Evolutionary conservation across 371 early-diverging fungal species (phyloP).

Genomic region (Mucor racemosus): DNA sequence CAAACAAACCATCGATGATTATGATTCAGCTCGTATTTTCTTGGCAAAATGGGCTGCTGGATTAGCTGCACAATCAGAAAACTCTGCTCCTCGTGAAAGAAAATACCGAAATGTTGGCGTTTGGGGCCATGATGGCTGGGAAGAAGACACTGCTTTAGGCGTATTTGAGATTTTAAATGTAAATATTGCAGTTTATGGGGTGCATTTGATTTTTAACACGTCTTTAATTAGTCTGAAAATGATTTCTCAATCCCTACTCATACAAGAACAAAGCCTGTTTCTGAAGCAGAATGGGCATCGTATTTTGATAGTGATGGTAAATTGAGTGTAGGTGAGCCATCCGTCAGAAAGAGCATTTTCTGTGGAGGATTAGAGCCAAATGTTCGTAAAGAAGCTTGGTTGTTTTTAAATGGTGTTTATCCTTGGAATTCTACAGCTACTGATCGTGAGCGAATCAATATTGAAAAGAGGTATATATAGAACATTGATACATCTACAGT

Average conservation of each 20-base stretch:
- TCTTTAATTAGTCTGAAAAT: slow-evolving; percentile 37
- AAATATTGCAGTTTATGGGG: not conserved
- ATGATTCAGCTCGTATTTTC: slow-evolving; percentile 85
- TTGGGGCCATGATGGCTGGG: slow-evolving; percentile 53
- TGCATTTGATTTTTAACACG: not conserved
- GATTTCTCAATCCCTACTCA: slow-evolving; percentile 51
- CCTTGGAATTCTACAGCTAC: slow-evolving; percentile 82
- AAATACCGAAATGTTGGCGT: slow-evolving; percentile 48
- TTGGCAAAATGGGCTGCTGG: slow-evolving; percentile 86
- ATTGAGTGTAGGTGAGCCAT: slow-evolving; percentile 53
- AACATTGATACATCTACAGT: not conserved
- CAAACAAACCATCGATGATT: slow-evolving; percentile 69
- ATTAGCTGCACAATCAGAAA: slow-evolving; percentile 51
- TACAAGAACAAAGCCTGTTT: slow-evolving; percentile 65
- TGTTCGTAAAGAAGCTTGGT: slow-evolving; percentile 87
- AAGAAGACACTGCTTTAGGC: slow-evolving; percentile 52
- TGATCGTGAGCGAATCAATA: slow-evolving; percentile 63
- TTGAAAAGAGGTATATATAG: slow-evolving; percentile 52
- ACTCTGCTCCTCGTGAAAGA: slow-evolving; percentile 32
- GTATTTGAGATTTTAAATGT: slow-evolving; percentile 55
- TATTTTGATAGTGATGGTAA: slow-evolving; percentile 72
- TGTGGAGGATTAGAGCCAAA: slow-evolving; percentile 80
- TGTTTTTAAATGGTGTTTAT: slow-evolving; percentile 83
- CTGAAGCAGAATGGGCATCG: slow-evolving; percentile 73
- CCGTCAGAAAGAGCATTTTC: slow-evolving; percentile 71